phyloP scores from a whole-genome alignment of 73 alveolate genomes.

The Paramecium tetraurelia region DNA sequence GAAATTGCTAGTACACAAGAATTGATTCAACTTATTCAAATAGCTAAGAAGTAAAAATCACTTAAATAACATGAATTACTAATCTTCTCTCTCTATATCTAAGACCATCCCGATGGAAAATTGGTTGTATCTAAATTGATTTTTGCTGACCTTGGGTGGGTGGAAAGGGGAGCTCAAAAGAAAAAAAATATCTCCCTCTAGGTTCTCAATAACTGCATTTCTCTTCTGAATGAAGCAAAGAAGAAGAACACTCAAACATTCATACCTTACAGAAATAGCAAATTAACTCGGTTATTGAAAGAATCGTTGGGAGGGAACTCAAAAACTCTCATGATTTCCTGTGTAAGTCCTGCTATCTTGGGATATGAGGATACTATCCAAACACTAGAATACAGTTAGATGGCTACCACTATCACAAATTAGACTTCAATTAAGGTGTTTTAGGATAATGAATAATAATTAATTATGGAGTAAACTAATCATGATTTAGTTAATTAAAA shows the following conservation, averaged over 20 bases:
- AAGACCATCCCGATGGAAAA: not conserved
- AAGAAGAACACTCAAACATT: not conserved
- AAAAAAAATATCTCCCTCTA: not conserved
- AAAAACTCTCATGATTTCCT: constrained; percentile 77
- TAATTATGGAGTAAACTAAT: not conserved
- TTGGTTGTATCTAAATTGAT: not conserved
- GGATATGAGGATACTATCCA: constrained; percentile 78
- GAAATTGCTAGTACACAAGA: constrained; percentile 15
- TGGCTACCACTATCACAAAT: constrained; percentile 54
- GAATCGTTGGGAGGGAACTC: constrained; percentile 91
- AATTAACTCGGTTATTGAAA: constrained; percentile 23
- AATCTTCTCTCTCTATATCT: not conserved
- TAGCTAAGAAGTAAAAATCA: not conserved
- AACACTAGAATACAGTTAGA: constrained; percentile 77
- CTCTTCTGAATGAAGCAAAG: not conserved
- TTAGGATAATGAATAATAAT: not conserved
- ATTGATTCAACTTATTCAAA: not conserved
- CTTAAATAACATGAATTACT: not conserved
- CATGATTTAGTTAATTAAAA: not conserved
- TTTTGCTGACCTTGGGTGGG: not conserved
- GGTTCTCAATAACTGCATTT: constrained; percentile 3
- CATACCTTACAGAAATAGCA: constrained; percentile 41
- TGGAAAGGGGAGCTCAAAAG: constrained; percentile 34
- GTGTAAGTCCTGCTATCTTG: constrained; percentile 75
- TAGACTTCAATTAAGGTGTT: not conserved